Conservation (phyloP, 352 stramenopile species). For the Phytophthora agathidicida region DNA sequence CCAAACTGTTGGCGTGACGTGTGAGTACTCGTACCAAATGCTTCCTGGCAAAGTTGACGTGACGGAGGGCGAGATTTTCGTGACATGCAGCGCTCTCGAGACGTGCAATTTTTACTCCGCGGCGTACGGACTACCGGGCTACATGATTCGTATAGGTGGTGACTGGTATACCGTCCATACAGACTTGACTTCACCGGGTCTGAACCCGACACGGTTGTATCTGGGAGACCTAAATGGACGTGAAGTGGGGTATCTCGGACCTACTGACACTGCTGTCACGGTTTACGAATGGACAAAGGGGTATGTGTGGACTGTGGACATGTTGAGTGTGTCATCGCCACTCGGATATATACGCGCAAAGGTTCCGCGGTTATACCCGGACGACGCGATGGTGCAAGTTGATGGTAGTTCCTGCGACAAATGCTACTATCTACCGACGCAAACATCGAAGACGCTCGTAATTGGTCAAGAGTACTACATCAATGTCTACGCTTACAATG, state of each 20-base stretch:
- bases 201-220: conserved; percentile 52
- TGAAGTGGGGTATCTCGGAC: conserved; percentile 60
- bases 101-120: conserved; percentile 58
- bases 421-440: conserved; percentile 70
- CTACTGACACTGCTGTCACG: conserved; percentile 39
- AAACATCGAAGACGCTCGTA: conserved; percentile 55
- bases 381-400: conserved; percentile 45
- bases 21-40: conserved; percentile 51
- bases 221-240: conserved; percentile 65
- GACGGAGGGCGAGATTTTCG: conserved; percentile 61
- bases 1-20: conserved; percentile 53
- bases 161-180: conserved; percentile 77
- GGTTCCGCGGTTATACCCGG: conserved; percentile 57
- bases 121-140: conserved; percentile 65
- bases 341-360: conserved; percentile 59
- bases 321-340: conserved; percentile 51
- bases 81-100: conserved; percentile 52
- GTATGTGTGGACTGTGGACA: conserved; percentile 64
- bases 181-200: conserved; percentile 43
- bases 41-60: conserved; percentile 63
- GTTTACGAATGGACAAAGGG: conserved; percentile 80
- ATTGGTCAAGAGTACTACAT: conserved; percentile 84
- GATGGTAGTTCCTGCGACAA: conserved; percentile 53
- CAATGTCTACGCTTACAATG: conserved; percentile 88
- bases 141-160: conserved; percentile 58